Evolutionary conservation across 257 asterid species (phyloP), one percentile per base, ranked within the genome.

Genomic region (Avicennia marina): DNA sequence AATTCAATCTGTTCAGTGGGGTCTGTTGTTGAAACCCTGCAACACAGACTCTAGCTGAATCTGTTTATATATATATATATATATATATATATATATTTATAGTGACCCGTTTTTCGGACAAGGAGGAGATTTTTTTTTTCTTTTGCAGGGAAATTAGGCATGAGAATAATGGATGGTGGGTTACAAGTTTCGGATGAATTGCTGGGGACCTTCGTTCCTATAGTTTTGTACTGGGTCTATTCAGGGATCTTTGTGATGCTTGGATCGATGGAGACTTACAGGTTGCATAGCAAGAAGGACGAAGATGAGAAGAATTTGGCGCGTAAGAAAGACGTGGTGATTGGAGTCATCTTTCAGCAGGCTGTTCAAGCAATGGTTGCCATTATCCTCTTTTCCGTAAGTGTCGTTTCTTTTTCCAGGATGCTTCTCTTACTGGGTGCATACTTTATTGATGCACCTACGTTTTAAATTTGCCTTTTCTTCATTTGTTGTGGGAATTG

Each of bases 271-370:
- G 82, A 81, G 43, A 67, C 62, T 63, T 87, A 84, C 70, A 75
- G 91, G 64, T 48, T 87, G 65, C 94, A 81, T 54, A 25, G 84
- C 0, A 79, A 44, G 70, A 63, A 75, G 60, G 95, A 87, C 36
- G 96, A 87, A 75, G 85, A 84, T 49, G 89, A 83, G 62, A 86
- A 83, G 84, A 86, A 83, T 66, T 75, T 86, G 70, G 88, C 79
- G 22, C 58, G 80, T 13, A 83, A 79, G 60, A 73, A 20, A 29
- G 82, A 77, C 25, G 95, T 86, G 29, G 78, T 81, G 44, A 79
- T 73, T 59, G 94, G 95, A 11, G 94, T 86, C 49, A 77, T 86
- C 59, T 81, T 86, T 38, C 95, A 86, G 59, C 95, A 86, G 72
- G 72, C 72, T 48, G 77, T 86, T 71, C 95, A 86, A 70, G 89